Evolutionary conservation across 2,329 filamentous ascomycete genomes (phyloP).

Genomic region (Diplodia seriata): DNA sequence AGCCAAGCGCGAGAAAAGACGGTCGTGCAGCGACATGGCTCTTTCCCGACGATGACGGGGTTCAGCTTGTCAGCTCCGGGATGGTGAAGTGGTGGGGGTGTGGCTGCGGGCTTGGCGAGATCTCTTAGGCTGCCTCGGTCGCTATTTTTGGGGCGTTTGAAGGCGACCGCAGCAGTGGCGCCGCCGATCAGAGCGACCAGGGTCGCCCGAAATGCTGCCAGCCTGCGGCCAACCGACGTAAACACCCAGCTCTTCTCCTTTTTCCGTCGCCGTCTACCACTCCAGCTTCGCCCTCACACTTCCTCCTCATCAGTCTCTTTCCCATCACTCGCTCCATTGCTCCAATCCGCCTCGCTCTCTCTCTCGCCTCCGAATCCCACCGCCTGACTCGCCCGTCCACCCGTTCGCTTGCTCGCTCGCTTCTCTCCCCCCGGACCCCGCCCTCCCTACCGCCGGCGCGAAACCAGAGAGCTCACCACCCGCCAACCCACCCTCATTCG

Average conservation of each 20-base stretch:
- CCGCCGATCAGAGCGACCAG: slow-evolving; percentile 22
- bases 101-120: slow-evolving; percentile 21
- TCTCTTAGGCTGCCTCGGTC: background rate
- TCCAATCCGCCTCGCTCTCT: background rate
- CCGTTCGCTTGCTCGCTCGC: background rate
- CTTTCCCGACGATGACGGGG: background rate
- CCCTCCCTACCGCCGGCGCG: slow-evolving; percentile 9
- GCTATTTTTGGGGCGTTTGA: slow-evolving; percentile 27
- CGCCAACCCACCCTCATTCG: background rate
- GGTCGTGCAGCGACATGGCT: background rate
- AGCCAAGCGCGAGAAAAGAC: background rate
- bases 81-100: background rate
- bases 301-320: background rate
- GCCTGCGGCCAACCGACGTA: slow-evolving; percentile 10
- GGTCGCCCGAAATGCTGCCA: slow-evolving; percentile 3
- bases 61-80: background rate
- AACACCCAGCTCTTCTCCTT: slow-evolving; percentile 6
- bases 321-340: background rate
- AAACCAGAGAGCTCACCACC: background rate
- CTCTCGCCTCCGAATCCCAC: background rate
- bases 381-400: background rate
- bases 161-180: slow-evolving; percentile 9
- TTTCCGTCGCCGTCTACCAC: background rate
- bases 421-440: slow-evolving; percentile 1
- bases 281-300: background rate